Conservation (phyloP, 805 yeast species). For the Teunomyces aglyptinius region DNA sequence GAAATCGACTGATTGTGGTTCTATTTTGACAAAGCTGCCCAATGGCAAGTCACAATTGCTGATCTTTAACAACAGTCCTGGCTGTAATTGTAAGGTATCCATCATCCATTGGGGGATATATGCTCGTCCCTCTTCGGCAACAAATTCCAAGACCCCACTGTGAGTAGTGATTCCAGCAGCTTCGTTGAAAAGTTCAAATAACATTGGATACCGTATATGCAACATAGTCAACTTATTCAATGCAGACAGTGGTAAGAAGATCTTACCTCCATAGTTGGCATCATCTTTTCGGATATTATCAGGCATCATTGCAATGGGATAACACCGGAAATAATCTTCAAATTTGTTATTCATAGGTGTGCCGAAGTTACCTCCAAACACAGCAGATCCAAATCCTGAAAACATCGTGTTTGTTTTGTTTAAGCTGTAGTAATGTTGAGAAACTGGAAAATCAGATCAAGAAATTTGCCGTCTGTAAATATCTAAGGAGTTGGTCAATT, state of each 20-base stretch:
- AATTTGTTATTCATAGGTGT: constrained; percentile 45
- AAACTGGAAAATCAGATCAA: not conserved
- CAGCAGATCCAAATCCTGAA: constrained; percentile 40
- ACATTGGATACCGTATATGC: constrained; percentile 94
- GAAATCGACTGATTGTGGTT: constrained; percentile 93
- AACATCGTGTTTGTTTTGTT: constrained; percentile 25
- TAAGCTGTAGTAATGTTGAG: not conserved
- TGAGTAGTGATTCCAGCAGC: constrained; percentile 63
- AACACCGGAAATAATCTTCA: constrained; percentile 88
- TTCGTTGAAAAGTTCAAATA: constrained; percentile 75
- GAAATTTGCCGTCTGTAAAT: not conserved
- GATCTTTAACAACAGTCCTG: constrained; percentile 80
- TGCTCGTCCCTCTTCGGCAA: constrained; percentile 95
- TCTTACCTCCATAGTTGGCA: constrained; percentile 93
- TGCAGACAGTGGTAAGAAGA: constrained; percentile 91
- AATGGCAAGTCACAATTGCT: constrained; percentile 75
- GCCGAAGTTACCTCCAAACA: constrained; percentile 36
- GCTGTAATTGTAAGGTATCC: constrained; percentile 64
- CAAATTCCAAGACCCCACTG: constrained; percentile 93
- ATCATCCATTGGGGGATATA: constrained; percentile 98
- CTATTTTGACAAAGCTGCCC: constrained; percentile 87
- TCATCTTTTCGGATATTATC: constrained; percentile 68
- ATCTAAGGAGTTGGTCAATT: not conserved
- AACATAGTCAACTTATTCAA: constrained; percentile 84
- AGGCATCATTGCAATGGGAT: constrained; percentile 89